A percentile compares a stretch with the other conserved stretches of the same genome.
phyloP scores from a whole-genome alignment of 768 basidiomycete species.

The Podaxis rugospora region DNA sequence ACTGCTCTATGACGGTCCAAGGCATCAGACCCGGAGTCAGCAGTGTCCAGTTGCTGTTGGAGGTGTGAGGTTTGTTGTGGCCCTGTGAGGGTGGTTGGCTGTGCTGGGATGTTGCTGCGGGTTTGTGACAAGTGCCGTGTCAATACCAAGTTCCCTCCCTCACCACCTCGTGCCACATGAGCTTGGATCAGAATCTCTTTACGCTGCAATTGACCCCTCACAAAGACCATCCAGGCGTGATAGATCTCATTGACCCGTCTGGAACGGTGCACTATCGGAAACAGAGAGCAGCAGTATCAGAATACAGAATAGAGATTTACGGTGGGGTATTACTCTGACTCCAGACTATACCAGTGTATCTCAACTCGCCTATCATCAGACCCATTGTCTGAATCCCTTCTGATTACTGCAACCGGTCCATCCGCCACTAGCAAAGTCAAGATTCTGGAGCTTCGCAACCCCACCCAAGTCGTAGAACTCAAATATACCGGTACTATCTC shows the following conservation, averaged over 20 bases:
- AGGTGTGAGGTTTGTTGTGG: too few relatives aligned
- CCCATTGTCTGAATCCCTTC: slow-evolving; percentile 65
- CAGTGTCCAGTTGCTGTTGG: too few relatives aligned
- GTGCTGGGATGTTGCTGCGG: too few relatives aligned
- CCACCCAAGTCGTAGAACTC: slow-evolving; percentile 63
- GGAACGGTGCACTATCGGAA: slow-evolving; percentile 72
- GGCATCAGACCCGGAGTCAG: too few relatives aligned
- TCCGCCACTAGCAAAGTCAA: slow-evolving; percentile 66
- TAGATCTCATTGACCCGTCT: slow-evolving; percentile 66
- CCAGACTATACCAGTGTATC: neutral
- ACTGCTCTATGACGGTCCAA: neutral
- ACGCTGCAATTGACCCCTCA: slow-evolving; percentile 65
- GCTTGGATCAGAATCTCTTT: slow-evolving; percentile 82
- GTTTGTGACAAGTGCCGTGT: slow-evolving; percentile 3
- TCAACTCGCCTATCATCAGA: slow-evolving; percentile 36
- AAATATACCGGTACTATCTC: slow-evolving; percentile 69
- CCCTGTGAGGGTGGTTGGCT: too few relatives aligned
- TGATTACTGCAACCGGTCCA: slow-evolving; percentile 64
- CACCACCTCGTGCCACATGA: slow-evolving; percentile 41
- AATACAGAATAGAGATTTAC: slow-evolving; percentile 65
- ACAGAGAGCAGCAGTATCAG: slow-evolving; percentile 45
- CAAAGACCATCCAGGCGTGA: slow-evolving; percentile 51
- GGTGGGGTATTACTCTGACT: slow-evolving; percentile 35
- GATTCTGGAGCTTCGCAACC: slow-evolving; percentile 73
- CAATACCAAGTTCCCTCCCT: neutral